Evolutionary conservation across 1,284 basidiomycete species (phyloP).

Genomic region (Malassezia sympodialis): DNA sequence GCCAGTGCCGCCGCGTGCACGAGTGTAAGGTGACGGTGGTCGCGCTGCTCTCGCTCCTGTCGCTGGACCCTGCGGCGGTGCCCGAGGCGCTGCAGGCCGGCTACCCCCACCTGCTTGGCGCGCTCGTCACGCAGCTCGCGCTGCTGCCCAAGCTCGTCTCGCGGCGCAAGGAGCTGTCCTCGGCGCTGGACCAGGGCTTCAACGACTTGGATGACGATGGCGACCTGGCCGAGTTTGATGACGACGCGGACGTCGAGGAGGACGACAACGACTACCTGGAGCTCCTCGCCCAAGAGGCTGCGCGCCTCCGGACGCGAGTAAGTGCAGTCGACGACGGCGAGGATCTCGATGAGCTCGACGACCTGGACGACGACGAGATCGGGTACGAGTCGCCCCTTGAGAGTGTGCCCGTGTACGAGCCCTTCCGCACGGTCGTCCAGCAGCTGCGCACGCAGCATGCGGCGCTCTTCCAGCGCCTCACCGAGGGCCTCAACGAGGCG

Average conservation of each 20-base stretch:
- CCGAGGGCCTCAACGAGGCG: constrained; percentile 19
- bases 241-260: constrained; percentile 41
- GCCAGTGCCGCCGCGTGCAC: constrained; percentile 69
- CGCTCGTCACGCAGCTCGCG: constrained; percentile 30
- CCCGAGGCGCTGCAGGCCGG: constrained; percentile 28
- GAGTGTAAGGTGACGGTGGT: constrained; percentile 76
- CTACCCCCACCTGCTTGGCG: constrained; percentile 28
- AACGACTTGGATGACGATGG: constrained; percentile 28
- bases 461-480: constrained; percentile 22
- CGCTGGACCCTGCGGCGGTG: constrained; percentile 23
- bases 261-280: constrained; percentile 47
- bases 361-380: constrained; percentile 29
- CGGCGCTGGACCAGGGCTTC: constrained; percentile 36
- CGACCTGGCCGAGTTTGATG: constrained; percentile 28
- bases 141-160: constrained; percentile 33
- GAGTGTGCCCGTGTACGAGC: constrained; percentile 31
- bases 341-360: constrained; percentile 23
- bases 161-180: constrained; percentile 33
- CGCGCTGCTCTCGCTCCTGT: constrained; percentile 52
- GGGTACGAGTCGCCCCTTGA: constrained; percentile 39
- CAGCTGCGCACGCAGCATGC: constrained; percentile 25
- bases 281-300: constrained; percentile 38
- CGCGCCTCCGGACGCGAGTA: constrained; percentile 28
- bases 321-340: constrained; percentile 30
- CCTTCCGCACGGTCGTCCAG: constrained; percentile 26